phyloP scores from a whole-genome alignment of 2,329 filamentous ascomycete species.

The Akanthomyces lecanii region DNA sequence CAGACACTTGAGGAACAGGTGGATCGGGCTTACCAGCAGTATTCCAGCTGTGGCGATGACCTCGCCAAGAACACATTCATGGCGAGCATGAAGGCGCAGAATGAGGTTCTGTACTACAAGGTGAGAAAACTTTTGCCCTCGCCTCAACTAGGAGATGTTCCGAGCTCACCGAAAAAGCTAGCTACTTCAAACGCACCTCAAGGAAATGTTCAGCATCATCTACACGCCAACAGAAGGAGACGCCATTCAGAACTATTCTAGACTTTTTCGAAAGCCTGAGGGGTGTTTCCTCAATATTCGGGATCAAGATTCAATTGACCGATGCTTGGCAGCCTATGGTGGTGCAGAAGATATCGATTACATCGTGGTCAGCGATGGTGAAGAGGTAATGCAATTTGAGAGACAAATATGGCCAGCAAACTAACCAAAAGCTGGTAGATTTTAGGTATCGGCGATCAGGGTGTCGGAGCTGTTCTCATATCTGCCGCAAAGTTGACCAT shows the following conservation, averaged over 20 bases:
- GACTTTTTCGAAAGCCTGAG: constrained; percentile 71
- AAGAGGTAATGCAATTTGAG: constrained; percentile 36
- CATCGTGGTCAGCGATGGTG: constrained; percentile 72
- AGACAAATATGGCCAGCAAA: too few relatives aligned
- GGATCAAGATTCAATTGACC: constrained; percentile 60
- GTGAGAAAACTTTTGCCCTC: neutral
- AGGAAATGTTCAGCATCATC: constrained; percentile 86
- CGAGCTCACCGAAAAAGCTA: constrained; percentile 27
- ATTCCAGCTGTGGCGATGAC: constrained; percentile 55
- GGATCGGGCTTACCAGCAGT: constrained; percentile 76
- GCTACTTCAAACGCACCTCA: constrained; percentile 71
- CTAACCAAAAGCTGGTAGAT: constrained; percentile 41
- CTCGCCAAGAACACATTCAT: constrained; percentile 85
- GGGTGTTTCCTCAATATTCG: constrained; percentile 77
- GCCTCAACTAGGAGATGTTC: too few relatives aligned
- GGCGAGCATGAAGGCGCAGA: constrained; percentile 80
- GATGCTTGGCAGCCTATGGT: constrained; percentile 65
- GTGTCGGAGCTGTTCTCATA: constrained; percentile 79
- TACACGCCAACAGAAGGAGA: constrained; percentile 90
- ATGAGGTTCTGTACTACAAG: constrained; percentile 73
- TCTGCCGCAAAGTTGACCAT: constrained; percentile 78
- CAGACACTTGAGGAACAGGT: constrained; percentile 75
- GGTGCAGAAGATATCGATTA: constrained; percentile 74
- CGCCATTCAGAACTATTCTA: constrained; percentile 79
- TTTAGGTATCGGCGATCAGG: constrained; percentile 84